Percentiles rank a stretch among this genome's conserved stretches.
Evolutionary conservation across 1,139 yeast genomes (phyloP).

Genomic region (Eremothecium cymbalariae): DNA sequence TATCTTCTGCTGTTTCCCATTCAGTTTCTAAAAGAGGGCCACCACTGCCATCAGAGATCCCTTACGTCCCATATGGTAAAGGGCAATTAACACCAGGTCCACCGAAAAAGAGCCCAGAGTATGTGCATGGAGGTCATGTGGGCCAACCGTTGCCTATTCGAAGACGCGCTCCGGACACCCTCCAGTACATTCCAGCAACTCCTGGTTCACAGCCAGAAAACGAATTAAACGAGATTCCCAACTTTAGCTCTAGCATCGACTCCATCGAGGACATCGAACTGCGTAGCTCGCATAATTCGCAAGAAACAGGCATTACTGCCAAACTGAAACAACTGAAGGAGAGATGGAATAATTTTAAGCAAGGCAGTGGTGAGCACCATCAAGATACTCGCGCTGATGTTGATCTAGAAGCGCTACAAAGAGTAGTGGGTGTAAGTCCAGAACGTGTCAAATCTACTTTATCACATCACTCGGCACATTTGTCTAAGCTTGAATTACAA

Average conservation of each 20-base stretch:
- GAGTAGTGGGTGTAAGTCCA: conserved; percentile 30
- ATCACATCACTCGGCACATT: conserved; percentile 6
- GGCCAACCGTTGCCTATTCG: not conserved
- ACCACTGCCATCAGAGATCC: not conserved
- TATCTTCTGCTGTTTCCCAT: too few species aligned
- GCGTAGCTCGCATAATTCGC: conserved; percentile 11
- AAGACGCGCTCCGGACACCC: not conserved
- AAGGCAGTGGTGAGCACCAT: conserved; percentile 12
- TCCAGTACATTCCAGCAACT: not conserved
- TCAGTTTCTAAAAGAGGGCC: not conserved
- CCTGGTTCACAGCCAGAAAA: not conserved
- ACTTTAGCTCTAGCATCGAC: conserved; percentile 22
- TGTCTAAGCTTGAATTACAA: conserved; percentile 12
- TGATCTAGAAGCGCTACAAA: conserved; percentile 31
- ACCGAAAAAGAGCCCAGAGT: not conserved
- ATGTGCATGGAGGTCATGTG: conserved; percentile 1
- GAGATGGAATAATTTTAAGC: conserved; percentile 30
- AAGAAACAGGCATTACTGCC: conserved; percentile 29
- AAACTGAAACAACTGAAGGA: conserved; percentile 30
- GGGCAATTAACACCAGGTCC: not conserved
- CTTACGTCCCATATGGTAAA: not conserved
- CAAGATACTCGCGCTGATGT: conserved; percentile 16
- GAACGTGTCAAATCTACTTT: conserved; percentile 7
- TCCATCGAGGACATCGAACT: conserved; percentile 20
- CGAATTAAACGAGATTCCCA: conserved; percentile 11